Conservation (phyloP, 331 rosid species). For the Spiraea crenata region DNA sequence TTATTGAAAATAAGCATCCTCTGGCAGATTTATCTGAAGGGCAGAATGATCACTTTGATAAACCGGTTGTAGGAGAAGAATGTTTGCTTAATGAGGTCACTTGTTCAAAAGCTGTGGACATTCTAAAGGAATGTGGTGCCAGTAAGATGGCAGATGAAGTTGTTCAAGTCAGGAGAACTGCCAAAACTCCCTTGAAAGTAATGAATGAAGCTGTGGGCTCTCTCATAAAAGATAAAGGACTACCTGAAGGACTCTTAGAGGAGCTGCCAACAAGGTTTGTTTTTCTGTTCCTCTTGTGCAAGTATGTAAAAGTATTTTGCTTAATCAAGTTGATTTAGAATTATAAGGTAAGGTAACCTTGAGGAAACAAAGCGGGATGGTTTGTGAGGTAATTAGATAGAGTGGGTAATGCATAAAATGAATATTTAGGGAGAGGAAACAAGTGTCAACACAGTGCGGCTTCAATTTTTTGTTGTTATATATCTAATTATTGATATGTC, state of each 20-base stretch:
- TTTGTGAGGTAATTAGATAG: neutral
- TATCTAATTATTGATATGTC: neutral
- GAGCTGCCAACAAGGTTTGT: slow-evolving; percentile 80
- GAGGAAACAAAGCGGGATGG: neutral
- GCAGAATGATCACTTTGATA: slow-evolving; percentile 32
- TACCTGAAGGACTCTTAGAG: slow-evolving; percentile 58
- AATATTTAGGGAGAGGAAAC: neutral
- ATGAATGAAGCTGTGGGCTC: slow-evolving; percentile 63
- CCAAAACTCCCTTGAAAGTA: slow-evolving; percentile 64
- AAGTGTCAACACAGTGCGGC: neutral
- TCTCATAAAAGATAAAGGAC: slow-evolving; percentile 59
- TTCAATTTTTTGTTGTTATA: too few species aligned
- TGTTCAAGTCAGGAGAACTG: slow-evolving; percentile 50
- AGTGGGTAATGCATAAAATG: neutral
- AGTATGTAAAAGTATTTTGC: neutral
- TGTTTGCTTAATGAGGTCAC: slow-evolving; percentile 36
- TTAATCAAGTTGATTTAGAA: neutral
- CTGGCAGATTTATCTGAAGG: slow-evolving; percentile 34
- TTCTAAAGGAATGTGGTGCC: slow-evolving; percentile 63
- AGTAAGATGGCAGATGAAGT: slow-evolving; percentile 49
- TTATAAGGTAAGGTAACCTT: neutral
- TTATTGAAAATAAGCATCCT: slow-evolving; percentile 39
- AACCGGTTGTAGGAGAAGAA: slow-evolving; percentile 33
- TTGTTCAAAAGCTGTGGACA: slow-evolving; percentile 47
- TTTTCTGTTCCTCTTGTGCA: slow-evolving; percentile 7